These are phyloP conservation scores for Rhynchosporium agropyri DNA, from an alignment of 2,329 filamentous ascomycete species.

Conservation along the genomic window DNA sequence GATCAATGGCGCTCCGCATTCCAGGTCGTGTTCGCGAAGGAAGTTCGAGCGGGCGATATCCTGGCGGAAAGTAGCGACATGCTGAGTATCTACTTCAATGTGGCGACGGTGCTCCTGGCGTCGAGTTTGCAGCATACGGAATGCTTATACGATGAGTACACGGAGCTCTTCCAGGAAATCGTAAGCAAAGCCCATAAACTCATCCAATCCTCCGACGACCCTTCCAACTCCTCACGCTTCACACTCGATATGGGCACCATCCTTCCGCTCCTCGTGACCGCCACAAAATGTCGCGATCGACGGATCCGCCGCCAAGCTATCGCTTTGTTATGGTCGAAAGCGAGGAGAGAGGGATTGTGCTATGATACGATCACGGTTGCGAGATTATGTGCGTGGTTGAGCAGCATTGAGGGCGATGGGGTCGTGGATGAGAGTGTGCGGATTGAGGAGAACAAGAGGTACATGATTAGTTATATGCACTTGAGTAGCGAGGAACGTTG, in stretches of 20 bases:
- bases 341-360: conserved; percentile 40
- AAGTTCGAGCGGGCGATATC: conserved; percentile 34
- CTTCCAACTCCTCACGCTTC: conserved; percentile 39
- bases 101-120: conserved; percentile 40
- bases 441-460: conserved; percentile 38
- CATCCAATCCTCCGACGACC: conserved; percentile 38
- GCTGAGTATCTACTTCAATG: conserved; percentile 41
- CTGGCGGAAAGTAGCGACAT: conserved; percentile 36
- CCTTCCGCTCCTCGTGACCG: conserved; percentile 40
- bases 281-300: conserved; percentile 40
- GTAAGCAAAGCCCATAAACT: conserved; percentile 38
- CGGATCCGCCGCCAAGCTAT: conserved; percentile 39
- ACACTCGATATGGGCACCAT: conserved; percentile 42
- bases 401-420: conserved; percentile 41
- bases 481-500: conserved; percentile 40
- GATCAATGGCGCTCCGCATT: conserved; percentile 39
- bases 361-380: conserved; percentile 41
- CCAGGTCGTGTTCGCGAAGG: conserved; percentile 35
- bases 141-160: conserved; percentile 41
- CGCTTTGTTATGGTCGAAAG: conserved; percentile 40
- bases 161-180: conserved; percentile 38
- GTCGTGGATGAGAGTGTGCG: conserved; percentile 35
- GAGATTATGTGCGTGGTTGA: conserved; percentile 41
- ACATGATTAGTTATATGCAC: conserved; percentile 39
- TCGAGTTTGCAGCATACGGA: conserved; percentile 38